Evolutionary conservation across 257 asterid genomes (phyloP), one percentile per base, ranked within the genome.

Genomic region (Echium plantagineum): DNA sequence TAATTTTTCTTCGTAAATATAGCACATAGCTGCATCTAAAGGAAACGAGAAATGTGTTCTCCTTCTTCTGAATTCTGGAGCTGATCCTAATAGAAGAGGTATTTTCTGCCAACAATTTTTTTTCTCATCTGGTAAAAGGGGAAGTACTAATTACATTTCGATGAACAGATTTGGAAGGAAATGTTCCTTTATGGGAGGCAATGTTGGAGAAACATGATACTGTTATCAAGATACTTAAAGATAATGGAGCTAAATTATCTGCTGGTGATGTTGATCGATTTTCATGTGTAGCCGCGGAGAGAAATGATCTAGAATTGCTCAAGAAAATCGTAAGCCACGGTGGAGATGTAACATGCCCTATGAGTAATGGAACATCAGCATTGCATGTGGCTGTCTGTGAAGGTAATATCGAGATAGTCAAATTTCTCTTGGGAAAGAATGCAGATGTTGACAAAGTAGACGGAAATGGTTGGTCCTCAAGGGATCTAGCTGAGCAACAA

Each of bases 171-270:
- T 35, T 64, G 0, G 83, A 79, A 72, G 94, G 94, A 63, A 81
- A 65, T 65, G 84, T 84, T 18, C 94, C 89, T 2, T 57, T 84
- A 7, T 84, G 88, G 94, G 94, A 81, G 59, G 84, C 94, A 52
- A 73, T 81, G 65, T 10, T 73, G 18, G 80, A 69, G 55, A 46
- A 58, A 21, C 85, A 81, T 65, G 69, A 73, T 60, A 6, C 61
- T 5, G 74, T 84, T 3, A 46, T 63, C 12, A 71, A 68, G 70
- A 62, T 81, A 16, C 55, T 83, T 31, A 18, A 58, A 3, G 81
- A 81, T 2, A 81, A 78, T 4, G 82, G 82, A 1, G 88, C 87
- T 2, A 67, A 63, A 21, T 10, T 83, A 71, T 55, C 69, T 31
- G 8, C 57, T 0, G 87, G 85, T 0, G 79, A 81, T 21, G 60